phyloP scores from a whole-genome alignment of 2,329 filamentous ascomycete genomes.

The Berkeleyomyces rouxiae region DNA sequence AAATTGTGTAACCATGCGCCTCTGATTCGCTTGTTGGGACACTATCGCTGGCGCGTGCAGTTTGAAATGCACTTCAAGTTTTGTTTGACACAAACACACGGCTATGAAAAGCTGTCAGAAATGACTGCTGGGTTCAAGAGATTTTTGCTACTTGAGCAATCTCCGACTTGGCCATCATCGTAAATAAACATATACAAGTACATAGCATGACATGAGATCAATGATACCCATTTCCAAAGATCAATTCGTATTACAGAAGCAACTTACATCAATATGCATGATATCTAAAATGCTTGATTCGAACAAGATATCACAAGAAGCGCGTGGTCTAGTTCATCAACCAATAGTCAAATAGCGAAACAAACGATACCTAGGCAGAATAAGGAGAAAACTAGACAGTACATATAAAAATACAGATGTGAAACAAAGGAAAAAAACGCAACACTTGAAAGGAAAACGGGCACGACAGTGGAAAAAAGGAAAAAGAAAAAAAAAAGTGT shows the following conservation, averaged over 20 bases:
- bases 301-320: not conserved
- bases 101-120: not conserved
- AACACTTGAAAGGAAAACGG: not conserved
- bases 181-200: not conserved
- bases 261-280: no score
- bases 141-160: not conserved
- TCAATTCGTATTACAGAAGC: no score
- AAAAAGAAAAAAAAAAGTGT: not conserved
- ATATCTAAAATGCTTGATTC: not conserved
- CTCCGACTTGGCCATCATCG: not conserved
- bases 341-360: not conserved
- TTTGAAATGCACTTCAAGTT: not conserved
- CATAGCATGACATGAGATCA: not conserved
- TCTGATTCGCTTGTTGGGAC: not conserved
- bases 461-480: not conserved
- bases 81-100: not conserved
- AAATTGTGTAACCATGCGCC: not conserved
- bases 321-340: not conserved
- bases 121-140: not conserved
- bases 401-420: not conserved
- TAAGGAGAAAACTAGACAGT: not conserved
- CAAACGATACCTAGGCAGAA: not conserved
- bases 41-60: not conserved
- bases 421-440: not conserved
- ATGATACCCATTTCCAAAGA: not conserved